Evolutionary conservation across 2,329 filamentous ascomycete genomes (phyloP).

Genomic region (Pseudonectria foliicola): DNA sequence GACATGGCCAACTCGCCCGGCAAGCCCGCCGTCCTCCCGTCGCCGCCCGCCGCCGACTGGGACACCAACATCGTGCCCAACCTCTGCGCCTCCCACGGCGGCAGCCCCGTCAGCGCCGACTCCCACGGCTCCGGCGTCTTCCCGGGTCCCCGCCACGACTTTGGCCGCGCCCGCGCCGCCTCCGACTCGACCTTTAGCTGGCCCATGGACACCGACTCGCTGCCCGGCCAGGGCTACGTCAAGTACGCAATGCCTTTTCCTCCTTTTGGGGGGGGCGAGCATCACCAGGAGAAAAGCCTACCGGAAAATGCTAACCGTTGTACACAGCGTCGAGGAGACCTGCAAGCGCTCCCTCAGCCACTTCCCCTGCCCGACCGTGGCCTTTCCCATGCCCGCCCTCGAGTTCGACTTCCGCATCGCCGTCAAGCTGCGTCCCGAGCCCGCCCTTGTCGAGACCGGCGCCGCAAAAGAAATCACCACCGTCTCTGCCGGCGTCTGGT

Average conservation of each 20-base stretch:
- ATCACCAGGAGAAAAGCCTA: no score
- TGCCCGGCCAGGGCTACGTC: no score
- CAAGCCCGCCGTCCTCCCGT: slow-evolving; percentile 12
- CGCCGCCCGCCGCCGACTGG: slow-evolving; percentile 19
- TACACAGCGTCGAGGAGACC: slow-evolving; percentile 30
- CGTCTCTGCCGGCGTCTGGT: slow-evolving; percentile 40
- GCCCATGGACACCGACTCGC: no score
- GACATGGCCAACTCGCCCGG: slow-evolving; percentile 24
- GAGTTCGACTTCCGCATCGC: slow-evolving; percentile 45
- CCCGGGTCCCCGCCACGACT: no score
- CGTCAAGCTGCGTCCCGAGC: slow-evolving; percentile 36
- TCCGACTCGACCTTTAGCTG: no score
- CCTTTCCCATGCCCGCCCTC: slow-evolving; percentile 39
- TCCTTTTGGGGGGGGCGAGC: no score
- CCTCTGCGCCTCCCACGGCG: slow-evolving; percentile 7
- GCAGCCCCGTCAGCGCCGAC: slow-evolving; percentile 1
- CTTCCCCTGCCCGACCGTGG: slow-evolving; percentile 35
- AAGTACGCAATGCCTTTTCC: no score
- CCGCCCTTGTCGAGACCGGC: slow-evolving; percentile 36
- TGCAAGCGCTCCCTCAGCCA: slow-evolving; percentile 32
- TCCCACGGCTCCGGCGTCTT: neutral
- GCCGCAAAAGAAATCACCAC: slow-evolving; percentile 43
- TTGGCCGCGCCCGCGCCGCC: no score
- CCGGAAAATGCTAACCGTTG: slow-evolving; percentile 5
- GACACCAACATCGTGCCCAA: slow-evolving; percentile 23